Evolutionary conservation across 169 alveolate genomes (phyloP), one percentile per base, ranked within the genome.

Genomic region (Theileria sp.): DNA sequence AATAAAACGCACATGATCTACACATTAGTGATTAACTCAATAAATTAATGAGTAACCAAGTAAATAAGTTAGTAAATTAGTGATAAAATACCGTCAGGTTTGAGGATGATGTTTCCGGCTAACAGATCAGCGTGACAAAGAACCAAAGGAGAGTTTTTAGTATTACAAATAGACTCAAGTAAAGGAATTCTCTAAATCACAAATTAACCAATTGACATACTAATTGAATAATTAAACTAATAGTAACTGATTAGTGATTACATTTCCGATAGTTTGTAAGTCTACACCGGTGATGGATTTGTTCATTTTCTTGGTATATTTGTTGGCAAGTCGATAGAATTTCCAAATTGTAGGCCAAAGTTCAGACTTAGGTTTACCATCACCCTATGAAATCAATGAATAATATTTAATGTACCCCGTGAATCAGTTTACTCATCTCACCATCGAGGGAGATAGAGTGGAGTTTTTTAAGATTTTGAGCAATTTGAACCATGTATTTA

Each of bases 271-370:
- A 17, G 23, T 8, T 69, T 10, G 65, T 12, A 69, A 34, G 77
- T 69, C 77, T n/a, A 69, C 26, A 13, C 51, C 44, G 8, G 67
- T 0, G 36, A n/a, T 21, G 3, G 28, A 36, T 21, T 23, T n/a
- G 21, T 23, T 15, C 30, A 17, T 51, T 26, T 69, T 69, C 32
- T 23, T 26, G 0, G 10, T 21, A 9, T 69, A 51, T 50, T 21
- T 50, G 0, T 44, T 13, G 38, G 64, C 67, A 81, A 80, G 54
- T 15, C 81, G 34, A 56, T 80, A 86, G 56, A 78, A 90, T 62
- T 84, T 90, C 94, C 94, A 90, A 4, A 87, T 61, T 23, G 88
- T 79, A 1, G 80, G 60, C 94, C 94, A 90, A 32, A 90, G 69
- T 50, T 60, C 71, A 15, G 94, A 87, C 36, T 81, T 77, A 60